A percentile compares a stretch with the other conserved stretches of the same genome.
phyloP scores from a whole-genome alignment of 768 basidiomycete genomes.

The Termitomyces sp. region DNA sequence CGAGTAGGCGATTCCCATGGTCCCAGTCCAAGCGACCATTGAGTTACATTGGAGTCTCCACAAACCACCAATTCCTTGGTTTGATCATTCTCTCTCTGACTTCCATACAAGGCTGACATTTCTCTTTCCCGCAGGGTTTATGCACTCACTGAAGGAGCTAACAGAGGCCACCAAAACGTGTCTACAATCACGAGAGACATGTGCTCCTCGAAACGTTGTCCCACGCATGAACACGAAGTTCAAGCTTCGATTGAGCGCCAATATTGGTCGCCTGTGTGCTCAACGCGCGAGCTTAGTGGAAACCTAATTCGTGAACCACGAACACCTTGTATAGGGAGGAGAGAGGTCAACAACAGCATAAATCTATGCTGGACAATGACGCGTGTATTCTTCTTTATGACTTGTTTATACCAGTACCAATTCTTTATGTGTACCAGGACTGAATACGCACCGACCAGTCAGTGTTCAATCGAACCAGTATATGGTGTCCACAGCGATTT shows the following conservation, averaged over 20 bases:
- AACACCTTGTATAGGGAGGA: background rate
- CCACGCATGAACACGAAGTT: background rate
- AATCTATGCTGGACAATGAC: background rate
- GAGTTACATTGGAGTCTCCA: background rate
- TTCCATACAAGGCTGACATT: background rate
- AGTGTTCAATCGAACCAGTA: slow-evolving; percentile 15
- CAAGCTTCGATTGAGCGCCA: background rate
- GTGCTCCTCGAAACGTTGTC: background rate
- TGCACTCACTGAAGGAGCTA: background rate
- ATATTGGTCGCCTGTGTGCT: background rate
- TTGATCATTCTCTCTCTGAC: background rate
- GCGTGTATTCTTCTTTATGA: background rate
- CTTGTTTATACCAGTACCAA: background rate
- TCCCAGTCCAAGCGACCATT: background rate
- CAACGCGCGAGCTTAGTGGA: background rate
- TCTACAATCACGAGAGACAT: background rate
- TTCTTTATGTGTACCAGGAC: background rate
- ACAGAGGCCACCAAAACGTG: background rate
- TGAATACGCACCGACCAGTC: background rate
- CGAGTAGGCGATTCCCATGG: background rate
- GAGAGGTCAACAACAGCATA: background rate
- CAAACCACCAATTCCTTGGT: background rate
- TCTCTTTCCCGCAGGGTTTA: background rate
- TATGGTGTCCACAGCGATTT: slow-evolving; percentile 4
- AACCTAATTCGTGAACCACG: background rate